Evolutionary conservation across 257 asterid genomes (phyloP).

Genomic region (Eucommia ulmoides): DNA sequence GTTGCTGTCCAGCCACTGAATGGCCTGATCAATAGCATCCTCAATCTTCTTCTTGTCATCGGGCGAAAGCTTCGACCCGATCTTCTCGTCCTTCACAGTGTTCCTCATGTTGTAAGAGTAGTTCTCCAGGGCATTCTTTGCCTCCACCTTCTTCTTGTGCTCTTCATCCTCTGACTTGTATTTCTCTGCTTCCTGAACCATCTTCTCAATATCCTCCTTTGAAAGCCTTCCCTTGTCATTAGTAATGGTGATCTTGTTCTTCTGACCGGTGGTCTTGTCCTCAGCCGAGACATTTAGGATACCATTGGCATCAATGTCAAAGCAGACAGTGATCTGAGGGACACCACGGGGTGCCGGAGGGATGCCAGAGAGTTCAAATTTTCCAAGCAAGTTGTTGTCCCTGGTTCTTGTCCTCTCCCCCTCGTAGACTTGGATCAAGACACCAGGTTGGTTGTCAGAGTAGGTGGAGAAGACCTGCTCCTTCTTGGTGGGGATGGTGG

Average conservation of each 20-base stretch:
- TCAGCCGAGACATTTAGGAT: constrained; percentile 27
- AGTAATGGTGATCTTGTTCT: constrained; percentile 26
- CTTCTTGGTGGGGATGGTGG: no score
- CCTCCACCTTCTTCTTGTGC: not conserved
- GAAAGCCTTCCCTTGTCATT: constrained; percentile 12
- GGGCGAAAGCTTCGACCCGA: not conserved
- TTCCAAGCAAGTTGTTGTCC: no score
- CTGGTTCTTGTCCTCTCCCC: no score
- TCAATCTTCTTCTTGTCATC: not conserved
- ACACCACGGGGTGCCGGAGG: no score
- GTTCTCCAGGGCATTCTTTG: not conserved
- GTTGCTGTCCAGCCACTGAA: not conserved
- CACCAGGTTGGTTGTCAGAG: no score
- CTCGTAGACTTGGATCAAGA: no score
- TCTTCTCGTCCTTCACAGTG: not conserved
- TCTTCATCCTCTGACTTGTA: not conserved
- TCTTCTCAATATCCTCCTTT: not conserved
- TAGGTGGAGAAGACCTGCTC: no score
- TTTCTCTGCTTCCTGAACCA: not conserved
- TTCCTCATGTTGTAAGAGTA: not conserved
- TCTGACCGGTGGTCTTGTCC: constrained; percentile 28
- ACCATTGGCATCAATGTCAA: constrained; percentile 26
- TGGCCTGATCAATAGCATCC: not conserved
- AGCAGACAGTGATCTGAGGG: constrained; percentile 19
- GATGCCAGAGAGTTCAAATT: no score